Evolutionary conservation across 1,284 basidiomycete species (phyloP).

Genomic region (Cutaneotrichosporon mucoides): DNA sequence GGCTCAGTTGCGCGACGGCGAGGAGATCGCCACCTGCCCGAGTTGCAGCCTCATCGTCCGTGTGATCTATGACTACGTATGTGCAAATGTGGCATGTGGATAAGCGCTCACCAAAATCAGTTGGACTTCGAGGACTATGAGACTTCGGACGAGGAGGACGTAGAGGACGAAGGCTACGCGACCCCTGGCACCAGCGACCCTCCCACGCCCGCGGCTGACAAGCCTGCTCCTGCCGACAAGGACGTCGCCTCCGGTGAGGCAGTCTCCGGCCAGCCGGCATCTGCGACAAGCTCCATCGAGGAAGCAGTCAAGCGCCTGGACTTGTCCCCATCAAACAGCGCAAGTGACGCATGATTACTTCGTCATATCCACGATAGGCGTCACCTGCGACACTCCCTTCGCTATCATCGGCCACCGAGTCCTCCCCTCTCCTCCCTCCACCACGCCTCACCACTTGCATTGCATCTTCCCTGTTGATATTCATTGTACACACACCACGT

Average conservation of each 20-base stretch:
- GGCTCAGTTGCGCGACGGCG: conserved; percentile 78
- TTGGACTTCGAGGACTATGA: conserved; percentile 51
- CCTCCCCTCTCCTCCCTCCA: not conserved
- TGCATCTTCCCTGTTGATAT: not conserved
- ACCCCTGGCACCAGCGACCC: conserved; percentile 12
- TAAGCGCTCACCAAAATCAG: conserved; percentile 22
- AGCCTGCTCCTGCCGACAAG: not conserved
- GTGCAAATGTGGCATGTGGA: conserved; percentile 40
- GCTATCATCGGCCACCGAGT: no score
- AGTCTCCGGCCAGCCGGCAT: not conserved
- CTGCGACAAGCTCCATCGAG: not conserved
- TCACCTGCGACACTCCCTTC: no score
- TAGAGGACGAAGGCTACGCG: conserved; percentile 1
- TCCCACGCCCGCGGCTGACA: not conserved
- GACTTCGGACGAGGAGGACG: conserved; percentile 41
- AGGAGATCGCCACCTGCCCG: conserved; percentile 96
- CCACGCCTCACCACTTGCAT: not conserved
- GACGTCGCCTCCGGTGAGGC: not conserved
- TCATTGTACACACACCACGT: not conserved
- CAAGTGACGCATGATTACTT: no score
- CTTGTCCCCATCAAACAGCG: not conserved
- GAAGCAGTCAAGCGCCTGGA: not conserved
- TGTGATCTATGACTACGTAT: conserved; percentile 90
- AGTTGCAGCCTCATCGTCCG: conserved; percentile 92
- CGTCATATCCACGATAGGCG: no score